Evolutionary conservation across 768 basidiomycete genomes (phyloP), one percentile per base, ranked within the genome.

Genomic region (Mycena galopus): DNA sequence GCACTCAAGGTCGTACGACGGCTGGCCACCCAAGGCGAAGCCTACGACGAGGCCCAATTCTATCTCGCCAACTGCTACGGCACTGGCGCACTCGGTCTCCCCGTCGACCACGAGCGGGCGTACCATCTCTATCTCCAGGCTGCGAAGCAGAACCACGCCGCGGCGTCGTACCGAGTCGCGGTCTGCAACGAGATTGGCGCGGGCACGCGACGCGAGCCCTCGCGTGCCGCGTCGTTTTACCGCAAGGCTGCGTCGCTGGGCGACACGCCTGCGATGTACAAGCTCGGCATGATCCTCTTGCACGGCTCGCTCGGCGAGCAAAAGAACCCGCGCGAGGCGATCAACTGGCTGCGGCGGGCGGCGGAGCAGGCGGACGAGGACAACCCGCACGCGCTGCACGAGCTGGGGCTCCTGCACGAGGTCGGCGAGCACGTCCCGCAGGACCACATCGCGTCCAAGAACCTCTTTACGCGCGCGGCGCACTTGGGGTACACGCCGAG

Each of bases 131-230:
- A 99, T 78, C 87, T 99, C 39, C 97, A 99, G 84, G 97, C 97
- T 4, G 94, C 94, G 32, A 99, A 99, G 84, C 95, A 98, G 83
- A 98, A 98, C 79, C 96, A 99, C 78, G 91, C 98, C 0, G 90
- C 96, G 2, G 97, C 96, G 32, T 95, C 94, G 39, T 99, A 99
- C 79, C 94, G 98, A 47, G 96, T 98, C 65, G 98, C 97, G 10
- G 97, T 99, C 11, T 99, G 98, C 83, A 99, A 99, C 81, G 98
- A 99, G 82, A 95, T 99, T 76, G 98, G 98, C 29, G 97, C 96
- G 4, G 98, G 98, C 33, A 99, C 98, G 1, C 90, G 93, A 76
- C 89, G 92, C 76, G 97, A 99, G 78, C 92, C 92, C 0, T 87
- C 91, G 25, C 90, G 98, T 55, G 98, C 98, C 10, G 92, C 96